phyloP scores from a whole-genome alignment of 2,329 filamentous ascomycete genomes.

The Botrytis medusae region DNA sequence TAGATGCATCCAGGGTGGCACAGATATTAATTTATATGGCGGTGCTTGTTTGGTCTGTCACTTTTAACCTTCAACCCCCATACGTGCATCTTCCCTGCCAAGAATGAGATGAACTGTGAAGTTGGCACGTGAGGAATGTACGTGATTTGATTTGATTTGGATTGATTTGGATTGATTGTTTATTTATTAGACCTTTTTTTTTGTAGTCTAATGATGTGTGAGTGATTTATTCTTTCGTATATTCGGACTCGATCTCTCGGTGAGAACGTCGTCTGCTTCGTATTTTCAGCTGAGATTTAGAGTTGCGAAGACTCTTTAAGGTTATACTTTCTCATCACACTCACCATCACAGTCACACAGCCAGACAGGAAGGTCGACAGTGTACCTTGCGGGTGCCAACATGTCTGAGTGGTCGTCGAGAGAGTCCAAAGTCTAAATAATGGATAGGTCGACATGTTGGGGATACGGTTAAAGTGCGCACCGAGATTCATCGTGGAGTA shows the following conservation, averaged over 20 bases:
- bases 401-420: neutral
- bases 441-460: neutral
- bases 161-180: too few relatives aligned
- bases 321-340: neutral
- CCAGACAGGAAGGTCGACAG: neutral
- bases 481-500: neutral
- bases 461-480: neutral
- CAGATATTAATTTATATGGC: neutral
- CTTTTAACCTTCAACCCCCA: neutral
- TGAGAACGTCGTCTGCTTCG: neutral
- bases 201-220: neutral
- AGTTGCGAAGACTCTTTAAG: neutral
- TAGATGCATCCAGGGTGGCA: neutral
- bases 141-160: too few relatives aligned
- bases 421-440: neutral
- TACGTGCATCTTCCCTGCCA: neutral
- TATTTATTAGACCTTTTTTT: neutral
- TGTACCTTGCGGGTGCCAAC: too few relatives aligned
- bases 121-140: too few relatives aligned
- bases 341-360: neutral
- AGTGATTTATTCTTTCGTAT: neutral
- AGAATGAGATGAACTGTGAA: neutral
- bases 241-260: neutral
- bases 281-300: neutral
- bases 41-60: neutral